These are phyloP conservation scores for Chernovozyma aurita DNA, from an alignment of 1,139 yeast genomes.

Conservation along the genomic window DNA sequence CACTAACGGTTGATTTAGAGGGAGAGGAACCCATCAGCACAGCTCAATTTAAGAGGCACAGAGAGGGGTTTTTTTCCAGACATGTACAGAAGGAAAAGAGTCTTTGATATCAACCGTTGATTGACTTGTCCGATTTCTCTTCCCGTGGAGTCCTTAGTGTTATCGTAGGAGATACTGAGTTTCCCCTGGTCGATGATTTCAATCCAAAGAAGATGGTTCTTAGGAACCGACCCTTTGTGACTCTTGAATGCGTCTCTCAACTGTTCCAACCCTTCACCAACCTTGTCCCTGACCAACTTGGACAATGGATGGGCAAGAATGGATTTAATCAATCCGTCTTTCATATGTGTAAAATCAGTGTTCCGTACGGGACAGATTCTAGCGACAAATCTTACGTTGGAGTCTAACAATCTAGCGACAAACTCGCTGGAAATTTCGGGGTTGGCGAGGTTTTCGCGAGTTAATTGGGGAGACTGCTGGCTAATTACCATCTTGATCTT, in stretches of 20 bases:
- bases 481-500: slow-evolving; percentile 25
- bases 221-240: slow-evolving; percentile 59
- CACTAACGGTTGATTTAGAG: no score
- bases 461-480: neutral
- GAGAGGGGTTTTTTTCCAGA: slow-evolving; percentile 60
- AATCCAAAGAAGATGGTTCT: slow-evolving; percentile 54
- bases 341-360: slow-evolving; percentile 83
- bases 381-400: slow-evolving; percentile 61
- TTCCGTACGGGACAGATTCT: slow-evolving; percentile 82
- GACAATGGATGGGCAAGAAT: slow-evolving; percentile 53
- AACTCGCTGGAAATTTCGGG: slow-evolving; percentile 41
- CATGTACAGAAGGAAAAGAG: slow-evolving; percentile 57
- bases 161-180: slow-evolving; percentile 40
- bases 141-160: slow-evolving; percentile 20
- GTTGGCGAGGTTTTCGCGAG: slow-evolving; percentile 19
- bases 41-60: slow-evolving; percentile 32
- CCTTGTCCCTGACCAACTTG: slow-evolving; percentile 25
- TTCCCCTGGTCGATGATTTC: slow-evolving; percentile 43
- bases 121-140: slow-evolving; percentile 44
- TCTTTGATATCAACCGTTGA: slow-evolving; percentile 47
- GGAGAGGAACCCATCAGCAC: slow-evolving; percentile 21
- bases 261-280: slow-evolving; percentile 53
- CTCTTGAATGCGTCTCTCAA: slow-evolving; percentile 46
- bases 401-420: slow-evolving; percentile 51
- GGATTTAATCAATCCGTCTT: slow-evolving; percentile 85